Evolutionary conservation across 1,139 yeast species (phyloP).

Genomic region (Casaregolazyma lundiana): DNA sequence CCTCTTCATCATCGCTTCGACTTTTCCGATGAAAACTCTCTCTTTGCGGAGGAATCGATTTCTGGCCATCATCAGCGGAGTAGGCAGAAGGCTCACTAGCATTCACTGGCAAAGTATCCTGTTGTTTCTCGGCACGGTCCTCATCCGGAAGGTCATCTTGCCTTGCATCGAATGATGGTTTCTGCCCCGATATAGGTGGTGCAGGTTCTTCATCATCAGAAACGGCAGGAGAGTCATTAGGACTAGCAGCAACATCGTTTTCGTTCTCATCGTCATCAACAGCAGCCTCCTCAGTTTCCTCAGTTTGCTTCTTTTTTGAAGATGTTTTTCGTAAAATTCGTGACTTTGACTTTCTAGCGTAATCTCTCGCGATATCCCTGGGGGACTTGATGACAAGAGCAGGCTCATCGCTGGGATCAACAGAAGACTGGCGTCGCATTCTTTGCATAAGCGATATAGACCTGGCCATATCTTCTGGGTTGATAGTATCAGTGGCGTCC

Average conservation of each 20-base stretch:
- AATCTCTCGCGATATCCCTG: conserved; percentile 52
- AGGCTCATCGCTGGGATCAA: conserved; percentile 62
- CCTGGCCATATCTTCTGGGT: conserved; percentile 79
- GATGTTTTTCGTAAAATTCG: background rate
- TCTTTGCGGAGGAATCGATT: too few relatives aligned
- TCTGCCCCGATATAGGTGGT: background rate
- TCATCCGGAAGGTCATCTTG: background rate
- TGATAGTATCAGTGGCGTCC: conserved; percentile 43
- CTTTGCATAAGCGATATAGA: conserved; percentile 75
- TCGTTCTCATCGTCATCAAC: conserved; percentile 8
- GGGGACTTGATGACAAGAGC: conserved; percentile 79
- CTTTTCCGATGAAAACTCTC: background rate
- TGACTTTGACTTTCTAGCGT: conserved; percentile 17
- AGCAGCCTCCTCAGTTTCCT: background rate
- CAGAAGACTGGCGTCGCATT: conserved; percentile 26
- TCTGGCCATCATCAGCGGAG: background rate
- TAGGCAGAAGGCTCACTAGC: background rate
- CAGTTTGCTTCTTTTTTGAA: conserved; percentile 2
- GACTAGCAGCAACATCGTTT: conserved; percentile 30
- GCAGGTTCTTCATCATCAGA: conserved; percentile 12
- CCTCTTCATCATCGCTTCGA: conserved; percentile 6
- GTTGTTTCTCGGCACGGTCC: background rate
- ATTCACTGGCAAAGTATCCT: background rate
- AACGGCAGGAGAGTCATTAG: conserved; percentile 15
- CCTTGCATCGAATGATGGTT: background rate